Conservation (phyloP, 495 filamentous ascomycete species). For the Aspergillus affinis region DNA sequence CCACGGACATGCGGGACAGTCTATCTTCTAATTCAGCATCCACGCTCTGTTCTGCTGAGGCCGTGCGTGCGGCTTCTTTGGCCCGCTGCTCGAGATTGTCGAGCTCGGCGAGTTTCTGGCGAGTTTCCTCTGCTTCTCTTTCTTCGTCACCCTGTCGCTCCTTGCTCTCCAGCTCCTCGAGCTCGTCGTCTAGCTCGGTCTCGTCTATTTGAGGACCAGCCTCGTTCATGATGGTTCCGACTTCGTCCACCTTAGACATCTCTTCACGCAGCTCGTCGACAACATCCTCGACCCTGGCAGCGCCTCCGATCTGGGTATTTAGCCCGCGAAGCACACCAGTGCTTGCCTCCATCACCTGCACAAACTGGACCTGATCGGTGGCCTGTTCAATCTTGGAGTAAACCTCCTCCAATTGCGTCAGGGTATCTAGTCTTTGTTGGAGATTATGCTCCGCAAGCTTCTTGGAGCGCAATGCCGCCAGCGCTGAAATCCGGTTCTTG, state of each 20-base stretch:
- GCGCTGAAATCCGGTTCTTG: slow-evolving; percentile 71
- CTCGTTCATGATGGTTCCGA: slow-evolving; percentile 72
- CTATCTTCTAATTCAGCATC: slow-evolving; percentile 39
- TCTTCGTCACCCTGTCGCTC: slow-evolving; percentile 59
- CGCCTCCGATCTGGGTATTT: slow-evolving; percentile 75
- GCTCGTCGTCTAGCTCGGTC: slow-evolving; percentile 82
- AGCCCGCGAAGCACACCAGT: slow-evolving; percentile 66
- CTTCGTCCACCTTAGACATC: slow-evolving; percentile 80
- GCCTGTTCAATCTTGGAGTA: slow-evolving; percentile 81
- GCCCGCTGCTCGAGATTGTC: slow-evolving; percentile 40
- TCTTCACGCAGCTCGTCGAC: slow-evolving; percentile 73
- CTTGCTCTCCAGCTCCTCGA: slow-evolving; percentile 70
- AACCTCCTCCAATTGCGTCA: slow-evolving; percentile 80
- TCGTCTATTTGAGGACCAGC: slow-evolving; percentile 66
- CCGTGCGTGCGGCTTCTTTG: slow-evolving; percentile 31
- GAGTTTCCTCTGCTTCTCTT: slow-evolving; percentile 44
- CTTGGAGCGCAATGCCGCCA: slow-evolving; percentile 76
- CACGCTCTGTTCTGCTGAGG: slow-evolving; percentile 23
- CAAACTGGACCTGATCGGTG: slow-evolving; percentile 73
- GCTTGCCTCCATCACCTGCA: slow-evolving; percentile 77
- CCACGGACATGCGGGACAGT: slow-evolving; percentile 46
- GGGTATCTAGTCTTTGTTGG: slow-evolving; percentile 62
- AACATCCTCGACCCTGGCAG: slow-evolving; percentile 71
- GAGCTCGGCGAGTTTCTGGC: slow-evolving; percentile 45
- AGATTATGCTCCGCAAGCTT: slow-evolving; percentile 75